Percentiles rank a stretch among this genome's conserved stretches.
phyloP scores from a whole-genome alignment of 129 eudicot species.

The Centrapalus pauciflorus region DNA sequence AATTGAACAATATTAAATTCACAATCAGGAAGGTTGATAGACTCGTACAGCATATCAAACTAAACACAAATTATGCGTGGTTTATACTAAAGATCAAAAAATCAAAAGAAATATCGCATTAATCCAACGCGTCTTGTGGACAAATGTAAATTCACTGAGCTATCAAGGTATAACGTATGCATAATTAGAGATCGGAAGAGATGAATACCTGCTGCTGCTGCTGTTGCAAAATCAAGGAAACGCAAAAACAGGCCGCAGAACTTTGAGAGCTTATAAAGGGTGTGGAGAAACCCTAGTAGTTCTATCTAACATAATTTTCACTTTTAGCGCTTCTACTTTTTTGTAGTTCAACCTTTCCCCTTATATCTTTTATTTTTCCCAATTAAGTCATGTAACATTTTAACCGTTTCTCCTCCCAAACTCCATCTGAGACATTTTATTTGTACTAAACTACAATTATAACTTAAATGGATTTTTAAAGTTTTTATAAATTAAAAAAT shows the following conservation, averaged over 20 bases:
- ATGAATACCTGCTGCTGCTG: slow-evolving; percentile 16
- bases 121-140: not conserved
- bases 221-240: slow-evolving; percentile 15
- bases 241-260: not conserved
- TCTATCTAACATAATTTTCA: not conserved
- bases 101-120: not conserved
- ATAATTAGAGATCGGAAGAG: not conserved
- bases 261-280: slow-evolving; percentile 30
- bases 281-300: slow-evolving; percentile 23
- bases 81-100: not conserved
- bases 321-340: slow-evolving; percentile 17
- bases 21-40: not conserved
- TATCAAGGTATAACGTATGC: no score
- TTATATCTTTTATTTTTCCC: not conserved
- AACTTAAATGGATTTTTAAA: no score
- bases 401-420: not conserved
- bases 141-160: not conserved
- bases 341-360: not conserved
- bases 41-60: not conserved
- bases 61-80: not conserved
- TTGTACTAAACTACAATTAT: no score
- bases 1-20: not conserved
- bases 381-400: not conserved
- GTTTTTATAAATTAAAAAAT: no score
- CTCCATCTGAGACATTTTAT: no score